Percentiles rank a stretch among this genome's conserved stretches.
Evolutionary conservation across 1,284 basidiomycete genomes (phyloP).

Genomic region (Microbotryum lychnidis-dioicae): DNA sequence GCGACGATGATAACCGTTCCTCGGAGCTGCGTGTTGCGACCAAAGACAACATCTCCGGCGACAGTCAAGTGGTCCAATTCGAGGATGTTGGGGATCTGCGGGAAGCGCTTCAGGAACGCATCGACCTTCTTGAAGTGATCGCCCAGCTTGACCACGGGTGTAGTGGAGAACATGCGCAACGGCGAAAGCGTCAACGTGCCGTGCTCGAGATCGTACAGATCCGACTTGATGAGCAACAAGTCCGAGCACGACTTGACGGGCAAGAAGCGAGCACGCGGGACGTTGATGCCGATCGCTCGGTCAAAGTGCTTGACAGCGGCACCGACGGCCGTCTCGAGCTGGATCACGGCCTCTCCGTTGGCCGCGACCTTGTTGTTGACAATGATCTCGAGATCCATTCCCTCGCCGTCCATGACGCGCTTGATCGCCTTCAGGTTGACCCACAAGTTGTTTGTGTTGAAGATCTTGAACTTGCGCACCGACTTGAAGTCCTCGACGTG

Average conservation of each 20-base stretch:
- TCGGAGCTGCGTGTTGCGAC: constrained; percentile 65
- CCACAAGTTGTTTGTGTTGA: constrained; percentile 94
- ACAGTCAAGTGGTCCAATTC: constrained; percentile 88
- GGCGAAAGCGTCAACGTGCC: constrained; percentile 82
- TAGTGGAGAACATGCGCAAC: constrained; percentile 80
- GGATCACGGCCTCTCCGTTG: constrained; percentile 71
- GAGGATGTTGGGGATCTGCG: constrained; percentile 87
- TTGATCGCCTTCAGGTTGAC: constrained; percentile 85
- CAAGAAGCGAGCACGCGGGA: constrained; percentile 92
- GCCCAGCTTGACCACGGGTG: constrained; percentile 81
- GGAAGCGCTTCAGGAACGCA: constrained; percentile 93
- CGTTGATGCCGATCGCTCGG: constrained; percentile 88
- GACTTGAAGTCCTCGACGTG: constrained; percentile 99
- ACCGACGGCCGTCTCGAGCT: constrained; percentile 97
- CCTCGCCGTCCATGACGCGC: constrained; percentile 80
- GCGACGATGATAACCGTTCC: constrained; percentile 57
- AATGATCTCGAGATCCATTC: constrained; percentile 79
- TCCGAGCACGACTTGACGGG: constrained; percentile 63
- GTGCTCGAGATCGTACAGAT: constrained; percentile 91
- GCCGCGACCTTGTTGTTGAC: constrained; percentile 88
- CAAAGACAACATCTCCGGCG: constrained; percentile 92
- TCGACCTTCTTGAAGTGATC: constrained; percentile 58
- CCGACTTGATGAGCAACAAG: constrained; percentile 88
- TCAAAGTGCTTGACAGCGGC: constrained; percentile 97
- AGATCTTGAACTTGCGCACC: constrained; percentile 52